Base-by-base conservation (phyloP, 176 grass and related monocot genomes). In the Carex kokanica region DNA sequence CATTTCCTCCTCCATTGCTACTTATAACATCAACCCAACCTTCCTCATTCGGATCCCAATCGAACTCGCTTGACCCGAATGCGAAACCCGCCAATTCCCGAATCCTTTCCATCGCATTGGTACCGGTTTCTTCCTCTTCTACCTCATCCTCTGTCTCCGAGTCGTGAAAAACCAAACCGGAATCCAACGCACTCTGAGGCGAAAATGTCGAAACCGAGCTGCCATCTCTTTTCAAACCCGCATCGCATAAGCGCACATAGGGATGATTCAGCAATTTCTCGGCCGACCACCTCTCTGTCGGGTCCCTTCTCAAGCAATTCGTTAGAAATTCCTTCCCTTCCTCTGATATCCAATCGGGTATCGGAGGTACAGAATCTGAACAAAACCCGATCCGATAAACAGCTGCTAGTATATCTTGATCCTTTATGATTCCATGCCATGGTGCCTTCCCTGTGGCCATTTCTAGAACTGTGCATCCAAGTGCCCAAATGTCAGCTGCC, bases 161-260 rank as follows among this genome's bases (percentile, higher is more conserved):
- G 18, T 90, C 90, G 72, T 88, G 90, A 32, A 82, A 82, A 6
- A 52, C 58, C 21, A 88, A 68, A 0, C 84, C 72, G 18, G 58
- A 87, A 1, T 82, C 78, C 81, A 95, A 84, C 0, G 88, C 88
- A 70, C 58, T 92, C 82, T 87, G 91, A 18, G 93, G 93, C 2
- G 93, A 88, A 20, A 78, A 49, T 60, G 11, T 40, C 34, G 60
- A 18, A 17, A 5, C 13, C 0, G 13, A 80, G 57, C 27, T 38
- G 23, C 78, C 27, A 8, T 80, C 56, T 60, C 79, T 47, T 36
- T 82, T 66, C 79, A 58, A 52, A 53, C 60, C 13, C 10, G n/a
- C 6, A 11, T 23, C 10, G 9, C 13, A 41, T 29, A 16, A 15
- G 2, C 23, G 5, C 15, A 87, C 78, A 16, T 60, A 87, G 49